phyloP scores from a whole-genome alignment of 2,329 filamentous ascomycete genomes.

The Hypoxylon sp. region DNA sequence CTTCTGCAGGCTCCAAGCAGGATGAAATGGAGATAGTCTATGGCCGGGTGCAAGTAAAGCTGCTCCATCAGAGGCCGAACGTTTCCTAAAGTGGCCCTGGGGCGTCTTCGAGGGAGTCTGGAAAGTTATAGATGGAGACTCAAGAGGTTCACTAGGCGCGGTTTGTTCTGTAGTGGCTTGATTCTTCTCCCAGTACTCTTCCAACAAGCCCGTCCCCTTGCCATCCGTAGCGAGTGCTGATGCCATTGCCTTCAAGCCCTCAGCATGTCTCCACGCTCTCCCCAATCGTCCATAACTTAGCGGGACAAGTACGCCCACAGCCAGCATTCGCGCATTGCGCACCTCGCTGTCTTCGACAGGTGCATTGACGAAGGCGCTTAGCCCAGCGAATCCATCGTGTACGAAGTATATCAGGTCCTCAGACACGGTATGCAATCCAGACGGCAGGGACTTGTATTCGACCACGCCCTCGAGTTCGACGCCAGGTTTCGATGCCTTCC shows the following conservation, averaged over 20 bases:
- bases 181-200: constrained; percentile 84
- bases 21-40: constrained; percentile 82
- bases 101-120: constrained; percentile 54
- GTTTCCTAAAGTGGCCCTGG: constrained; percentile 66
- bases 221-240: constrained; percentile 76
- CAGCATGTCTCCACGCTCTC: constrained; percentile 89
- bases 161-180: constrained; percentile 56
- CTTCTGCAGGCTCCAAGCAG: constrained; percentile 83
- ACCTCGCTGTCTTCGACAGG: constrained; percentile 82
- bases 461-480: constrained; percentile 87
- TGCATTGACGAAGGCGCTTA: constrained; percentile 91
- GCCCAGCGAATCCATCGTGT: constrained; percentile 84
- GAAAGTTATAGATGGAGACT: constrained; percentile 66
- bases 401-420: constrained; percentile 96
- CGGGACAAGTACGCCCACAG: constrained; percentile 90
- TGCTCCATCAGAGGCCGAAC: constrained; percentile 74
- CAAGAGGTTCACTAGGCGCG: constrained; percentile 62
- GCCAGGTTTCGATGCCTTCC: constrained; percentile 81
- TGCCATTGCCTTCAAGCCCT: constrained; percentile 80
- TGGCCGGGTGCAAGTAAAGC: constrained; percentile 73
- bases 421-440: constrained; percentile 88
- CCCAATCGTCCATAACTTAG: constrained; percentile 88
- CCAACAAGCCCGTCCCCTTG: constrained; percentile 74
- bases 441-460: constrained; percentile 96
- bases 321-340: constrained; percentile 92